phyloP scores from a whole-genome alignment of 2,329 filamentous ascomycete genomes.

The Triangularia verruculosa region DNA sequence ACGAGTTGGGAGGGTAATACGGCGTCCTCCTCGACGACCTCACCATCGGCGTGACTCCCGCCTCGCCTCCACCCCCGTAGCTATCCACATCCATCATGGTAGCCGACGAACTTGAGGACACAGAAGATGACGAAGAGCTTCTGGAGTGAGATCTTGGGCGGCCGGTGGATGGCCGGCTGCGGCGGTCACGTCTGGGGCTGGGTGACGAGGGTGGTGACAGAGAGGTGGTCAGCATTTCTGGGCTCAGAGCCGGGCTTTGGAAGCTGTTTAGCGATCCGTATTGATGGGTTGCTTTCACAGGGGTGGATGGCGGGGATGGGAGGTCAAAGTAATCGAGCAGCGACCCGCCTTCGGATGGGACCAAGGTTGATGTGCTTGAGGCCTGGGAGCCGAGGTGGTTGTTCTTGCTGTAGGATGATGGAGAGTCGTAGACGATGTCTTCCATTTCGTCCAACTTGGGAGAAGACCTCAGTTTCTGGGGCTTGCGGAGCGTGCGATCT shows the following conservation, averaged over 20 bases:
- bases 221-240: neutral
- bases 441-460: constrained; percentile 8
- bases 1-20: constrained; percentile 27
- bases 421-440: constrained; percentile 8
- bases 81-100: neutral
- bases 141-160: constrained; percentile 6
- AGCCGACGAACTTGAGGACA: neutral
- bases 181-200: neutral
- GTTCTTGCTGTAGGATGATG: neutral
- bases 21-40: constrained; percentile 19
- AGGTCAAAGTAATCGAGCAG: constrained; percentile 23
- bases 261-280: neutral
- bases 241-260: neutral
- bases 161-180: neutral
- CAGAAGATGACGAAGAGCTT: constrained; percentile 4
- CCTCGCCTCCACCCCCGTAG: neutral
- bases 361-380: constrained; percentile 6
- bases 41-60: neutral
- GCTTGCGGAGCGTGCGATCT: constrained; percentile 5
- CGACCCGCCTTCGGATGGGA: constrained; percentile 15
- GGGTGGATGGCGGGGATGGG: constrained; percentile 22
- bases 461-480: constrained; percentile 6
- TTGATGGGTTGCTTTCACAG: constrained; percentile 8
- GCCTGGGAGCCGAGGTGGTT: neutral
- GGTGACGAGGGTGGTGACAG: neutral